Evolutionary conservation across 345 rosid species (phyloP).

Genomic region (Cardamine chenopodiifolia): DNA sequence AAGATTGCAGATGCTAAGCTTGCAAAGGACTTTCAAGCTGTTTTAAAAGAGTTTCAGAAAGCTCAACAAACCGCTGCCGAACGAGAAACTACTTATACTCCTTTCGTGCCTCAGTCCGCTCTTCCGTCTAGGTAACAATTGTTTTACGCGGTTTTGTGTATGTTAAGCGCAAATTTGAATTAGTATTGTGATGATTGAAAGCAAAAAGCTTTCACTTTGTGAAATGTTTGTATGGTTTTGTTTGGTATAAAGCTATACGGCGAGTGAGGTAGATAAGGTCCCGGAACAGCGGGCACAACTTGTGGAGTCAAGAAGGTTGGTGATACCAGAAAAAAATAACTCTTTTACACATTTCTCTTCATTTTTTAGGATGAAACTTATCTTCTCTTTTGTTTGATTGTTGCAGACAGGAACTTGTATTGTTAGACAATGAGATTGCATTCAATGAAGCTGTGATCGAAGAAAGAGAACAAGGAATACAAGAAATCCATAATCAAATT

Average conservation of each 20-base stretch:
- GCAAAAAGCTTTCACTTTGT: background rate
- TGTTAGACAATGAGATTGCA: constrained; percentile 87
- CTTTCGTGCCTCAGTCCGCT: constrained; percentile 53
- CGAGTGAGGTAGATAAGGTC: constrained; percentile 28
- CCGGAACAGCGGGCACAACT: constrained; percentile 45
- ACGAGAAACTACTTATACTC: constrained; percentile 79
- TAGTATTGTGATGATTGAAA: background rate
- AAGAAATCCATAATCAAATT: constrained; percentile 86
- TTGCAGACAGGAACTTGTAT: constrained; percentile 81
- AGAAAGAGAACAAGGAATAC: constrained; percentile 95
- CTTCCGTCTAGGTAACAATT: constrained; percentile 38
- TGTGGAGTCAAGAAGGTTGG: constrained; percentile 37
- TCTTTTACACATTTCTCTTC: background rate
- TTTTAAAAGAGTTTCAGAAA: constrained; percentile 95
- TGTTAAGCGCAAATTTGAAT: background rate
- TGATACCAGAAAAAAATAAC: background rate
- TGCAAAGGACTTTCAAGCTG: constrained; percentile 96
- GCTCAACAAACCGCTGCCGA: constrained; percentile 94
- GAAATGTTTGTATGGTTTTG: background rate
- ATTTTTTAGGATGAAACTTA: background rate
- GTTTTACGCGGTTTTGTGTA: background rate
- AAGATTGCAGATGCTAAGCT: constrained; percentile 97
- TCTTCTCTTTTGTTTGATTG: background rate
- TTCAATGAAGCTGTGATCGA: constrained; percentile 95
- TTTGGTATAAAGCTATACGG: constrained; percentile 48